Base-by-base conservation (phyloP, 2,329 filamentous ascomycete genomes). In the Cercospora sp. region DNA sequence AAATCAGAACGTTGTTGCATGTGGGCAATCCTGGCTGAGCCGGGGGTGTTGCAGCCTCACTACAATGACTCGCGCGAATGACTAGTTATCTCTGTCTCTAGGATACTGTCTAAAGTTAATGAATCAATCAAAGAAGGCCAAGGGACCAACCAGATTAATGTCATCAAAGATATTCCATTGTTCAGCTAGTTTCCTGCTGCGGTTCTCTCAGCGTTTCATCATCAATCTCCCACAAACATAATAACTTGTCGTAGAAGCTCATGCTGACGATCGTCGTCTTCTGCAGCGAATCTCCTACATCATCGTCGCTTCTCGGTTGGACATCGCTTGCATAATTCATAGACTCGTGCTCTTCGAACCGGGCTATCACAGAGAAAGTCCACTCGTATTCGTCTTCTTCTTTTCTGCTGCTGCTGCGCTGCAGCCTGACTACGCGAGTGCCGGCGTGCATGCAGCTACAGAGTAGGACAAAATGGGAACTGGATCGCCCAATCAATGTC, bases 391-490 rank as follows among this genome's bases (percentile, higher is more conserved):
- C 68, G 9, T 64, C 74, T 18, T 40, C 51, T 10, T 16, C 13
- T 36, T 36, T 36, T 16, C 33, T 40, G 33, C 64, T 53, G 33
- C 64, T 53, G 31, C 61, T 69, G 36, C 74, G 74, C 42, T 68
- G 75, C 3, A 89, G 74, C 67, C 79, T 79, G 2, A 90, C 77
- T n/a, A 98, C 80, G 64, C 90, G 87, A 9, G 88, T 85, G 0
- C 95, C 95, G 2, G 91, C 92, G 81, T 97, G 91, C 94, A 98
- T 98, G 76, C 95, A 97, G 57, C 93, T 97, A 16, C 90, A 94
- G 48, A 97, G 82, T n/a, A 96, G 80, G 55, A 84, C 77, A 59
- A 82, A 83, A 18, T 73, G 78, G 9, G 68, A 68, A 64, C 45
- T 48, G 45, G 48, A 55, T 55, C 48, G 48, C 5, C 48, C 10